These are phyloP conservation scores for Coemansia erecta DNA, from an alignment of 192 early-diverging fungal genomes.

Conservation along the genomic window DNA sequence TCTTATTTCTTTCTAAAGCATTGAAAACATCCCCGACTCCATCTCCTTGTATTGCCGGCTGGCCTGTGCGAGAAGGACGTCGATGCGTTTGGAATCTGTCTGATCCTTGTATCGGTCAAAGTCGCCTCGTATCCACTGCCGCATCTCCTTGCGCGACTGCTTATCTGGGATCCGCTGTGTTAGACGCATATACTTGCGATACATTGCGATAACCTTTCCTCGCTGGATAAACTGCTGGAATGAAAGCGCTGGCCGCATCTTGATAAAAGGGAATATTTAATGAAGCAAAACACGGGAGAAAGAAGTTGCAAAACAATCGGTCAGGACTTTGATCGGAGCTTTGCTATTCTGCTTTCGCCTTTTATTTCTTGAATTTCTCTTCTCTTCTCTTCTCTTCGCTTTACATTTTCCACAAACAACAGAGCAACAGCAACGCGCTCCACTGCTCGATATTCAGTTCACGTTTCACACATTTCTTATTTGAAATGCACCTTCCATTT, in stretches of 20 bases:
- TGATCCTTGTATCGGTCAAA: slow-evolving; percentile 39
- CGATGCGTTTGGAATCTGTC: slow-evolving; percentile 29
- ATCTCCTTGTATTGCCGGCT: slow-evolving; percentile 49
- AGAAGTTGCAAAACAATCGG: no score
- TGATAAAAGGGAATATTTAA: no score
- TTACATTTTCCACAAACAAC: not conserved
- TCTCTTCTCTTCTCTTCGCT: not conserved
- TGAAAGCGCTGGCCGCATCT: no score
- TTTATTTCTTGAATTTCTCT: no score
- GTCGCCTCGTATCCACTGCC: slow-evolving; percentile 42
- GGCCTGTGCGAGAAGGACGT: slow-evolving; percentile 44
- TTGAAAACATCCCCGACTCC: slow-evolving; percentile 37
- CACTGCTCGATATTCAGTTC: not conserved
- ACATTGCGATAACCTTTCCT: slow-evolving; percentile 42
- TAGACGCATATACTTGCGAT: slow-evolving; percentile 50
- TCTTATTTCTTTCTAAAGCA: slow-evolving; percentile 12
- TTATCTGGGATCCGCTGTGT: slow-evolving; percentile 39
- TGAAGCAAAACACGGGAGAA: no score
- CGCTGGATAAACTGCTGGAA: slow-evolving; percentile 49
- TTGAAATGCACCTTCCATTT: slow-evolving; percentile 34
- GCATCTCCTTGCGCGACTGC: slow-evolving; percentile 21
- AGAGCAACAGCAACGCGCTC: not conserved
- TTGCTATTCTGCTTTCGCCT: no score
- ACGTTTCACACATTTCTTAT: not conserved
- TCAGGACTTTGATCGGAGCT: no score